Evolutionary conservation across 2,329 filamentous ascomycete genomes (phyloP), one percentile per base, ranked within the genome.

Genomic region (Hypoxylon sp.): DNA sequence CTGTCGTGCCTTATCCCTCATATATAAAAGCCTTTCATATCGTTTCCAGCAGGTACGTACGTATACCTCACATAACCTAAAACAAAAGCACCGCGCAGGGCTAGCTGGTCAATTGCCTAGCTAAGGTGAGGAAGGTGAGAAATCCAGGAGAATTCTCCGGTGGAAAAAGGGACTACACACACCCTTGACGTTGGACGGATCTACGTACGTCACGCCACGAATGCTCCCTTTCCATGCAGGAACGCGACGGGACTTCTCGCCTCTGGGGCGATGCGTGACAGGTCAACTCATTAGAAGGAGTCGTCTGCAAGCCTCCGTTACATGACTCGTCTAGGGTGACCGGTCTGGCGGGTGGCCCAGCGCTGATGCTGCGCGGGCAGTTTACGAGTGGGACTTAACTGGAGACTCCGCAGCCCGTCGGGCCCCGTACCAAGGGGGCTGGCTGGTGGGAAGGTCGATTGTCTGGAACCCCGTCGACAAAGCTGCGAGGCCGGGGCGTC

Each of bases 151-250:
- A 32, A 44, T 32, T 52, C 51, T 53, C 38, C 38, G 36, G 30
- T 14, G 7, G 24, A 30, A 8, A 46, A 28, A 18, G 22, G 36
- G 42, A 42, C 36, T 18, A 18, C 36, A 40, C 7, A 38, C n/a
- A 28, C n/a, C 26, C 26, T 26, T 26, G 32, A 6, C 36, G 50
- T 18, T 42, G 4, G 36, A 33, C 32, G 40, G 40, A 57, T 46
- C 20, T 42, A 59, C 28, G 48, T 50, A 12, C 30, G 40, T 50
- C 50, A 53, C 53, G 50, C 51, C 46, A 55, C 58, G 55, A 56
- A 50, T 33, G 28, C 14, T 30, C 59, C 49, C 44, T 42, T 42
- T 53, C 40, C 45, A 68, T 65, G 65, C 65, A 68, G 65, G 65
- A 68, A 68, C 65, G 40, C 30, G 40, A 46, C 33, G 18, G 57